phyloP scores from a whole-genome alignment of 352 stramenopile genomes.

The Phytophthora chlamydospora region DNA sequence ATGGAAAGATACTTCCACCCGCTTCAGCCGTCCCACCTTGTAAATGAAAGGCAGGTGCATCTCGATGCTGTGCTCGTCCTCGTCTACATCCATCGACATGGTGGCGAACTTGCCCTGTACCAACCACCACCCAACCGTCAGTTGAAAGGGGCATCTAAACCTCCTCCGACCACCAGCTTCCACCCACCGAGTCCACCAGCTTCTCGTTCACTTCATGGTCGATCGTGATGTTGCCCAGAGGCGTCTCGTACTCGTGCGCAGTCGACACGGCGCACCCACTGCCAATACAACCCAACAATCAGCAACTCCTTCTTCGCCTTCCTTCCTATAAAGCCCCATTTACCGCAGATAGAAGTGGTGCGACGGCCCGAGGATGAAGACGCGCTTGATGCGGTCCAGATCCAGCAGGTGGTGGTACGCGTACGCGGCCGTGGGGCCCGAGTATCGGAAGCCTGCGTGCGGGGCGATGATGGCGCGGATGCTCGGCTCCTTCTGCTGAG shows the following conservation, averaged over 20 bases:
- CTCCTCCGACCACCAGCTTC: no score
- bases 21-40: constrained; percentile 55
- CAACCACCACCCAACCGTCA: constrained; percentile 4
- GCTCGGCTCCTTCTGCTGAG: constrained; percentile 39
- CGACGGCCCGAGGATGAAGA: constrained; percentile 95
- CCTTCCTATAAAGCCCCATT: constrained; percentile 16
- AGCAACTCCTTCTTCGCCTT: background rate
- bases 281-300: constrained; percentile 1
- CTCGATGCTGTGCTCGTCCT: constrained; percentile 97
- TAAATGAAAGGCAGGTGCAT: constrained; percentile 97
- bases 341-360: constrained; percentile 96
- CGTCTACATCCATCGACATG: constrained; percentile 90
- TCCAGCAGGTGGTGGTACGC: constrained; percentile 91
- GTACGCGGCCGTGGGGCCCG: constrained; percentile 93
- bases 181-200: constrained; percentile 79
- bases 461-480: constrained; percentile 88
- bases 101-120: constrained; percentile 71
- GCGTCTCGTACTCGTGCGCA: constrained; percentile 92
- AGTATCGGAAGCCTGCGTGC: constrained; percentile 92
- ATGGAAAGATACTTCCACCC: background rate
- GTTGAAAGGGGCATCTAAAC: constrained; percentile 1
- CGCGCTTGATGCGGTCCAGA: constrained; percentile 68
- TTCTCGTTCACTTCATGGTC: constrained; percentile 91
- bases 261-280: constrained; percentile 86
- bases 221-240: constrained; percentile 93